Percentiles rank a stretch among this genome's conserved stretches.
Conservation (phyloP, 2,329 filamentous ascomycete genomes). For the Albophoma yamanashiensis region DNA sequence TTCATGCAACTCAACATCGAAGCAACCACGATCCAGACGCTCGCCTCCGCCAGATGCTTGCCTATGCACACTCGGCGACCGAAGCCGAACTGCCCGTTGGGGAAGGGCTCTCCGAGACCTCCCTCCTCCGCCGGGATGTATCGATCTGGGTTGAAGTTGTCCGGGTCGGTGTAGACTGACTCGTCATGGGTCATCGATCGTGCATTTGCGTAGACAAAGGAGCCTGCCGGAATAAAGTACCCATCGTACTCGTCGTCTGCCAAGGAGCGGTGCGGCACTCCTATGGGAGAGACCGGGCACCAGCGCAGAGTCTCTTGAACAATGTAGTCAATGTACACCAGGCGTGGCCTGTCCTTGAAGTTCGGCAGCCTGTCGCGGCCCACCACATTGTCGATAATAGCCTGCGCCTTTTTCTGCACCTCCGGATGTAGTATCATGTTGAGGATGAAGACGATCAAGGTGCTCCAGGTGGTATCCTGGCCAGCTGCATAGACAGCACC, state of each 20-base stretch:
- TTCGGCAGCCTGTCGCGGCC: conserved; percentile 32
- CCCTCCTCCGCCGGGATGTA: conserved; percentile 23
- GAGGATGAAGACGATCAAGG: conserved; percentile 32
- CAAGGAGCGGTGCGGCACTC: conserved; percentile 42
- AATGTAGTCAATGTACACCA: conserved; percentile 34
- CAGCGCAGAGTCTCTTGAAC: conserved; percentile 35
- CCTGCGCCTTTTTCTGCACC: conserved; percentile 34
- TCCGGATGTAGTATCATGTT: conserved; percentile 29
- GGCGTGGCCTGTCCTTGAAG: conserved; percentile 29
- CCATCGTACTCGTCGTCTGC: conserved; percentile 46
- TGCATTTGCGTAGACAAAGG: conserved; percentile 30
- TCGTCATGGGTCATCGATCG: conserved; percentile 33
- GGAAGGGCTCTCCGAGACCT: conserved; percentile 32
- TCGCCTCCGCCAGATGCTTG: conserved; percentile 35
- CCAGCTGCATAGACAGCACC: conserved; percentile 37
- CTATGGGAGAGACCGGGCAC: conserved; percentile 34
- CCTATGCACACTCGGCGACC: conserved; percentile 40
- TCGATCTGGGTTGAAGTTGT: conserved; percentile 34
- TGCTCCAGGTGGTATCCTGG: conserved; percentile 32
- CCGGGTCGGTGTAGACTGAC: conserved; percentile 27
- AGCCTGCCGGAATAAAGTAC: conserved; percentile 46
- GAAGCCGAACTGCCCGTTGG: conserved; percentile 39
- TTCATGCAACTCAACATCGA: conserved; percentile 27
- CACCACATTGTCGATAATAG: conserved; percentile 34
- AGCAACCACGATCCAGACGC: conserved; percentile 29